These are phyloP conservation scores for Cercospora sp. DNA, from an alignment of 2,329 filamentous ascomycete genomes.

Conservation along the genomic window DNA sequence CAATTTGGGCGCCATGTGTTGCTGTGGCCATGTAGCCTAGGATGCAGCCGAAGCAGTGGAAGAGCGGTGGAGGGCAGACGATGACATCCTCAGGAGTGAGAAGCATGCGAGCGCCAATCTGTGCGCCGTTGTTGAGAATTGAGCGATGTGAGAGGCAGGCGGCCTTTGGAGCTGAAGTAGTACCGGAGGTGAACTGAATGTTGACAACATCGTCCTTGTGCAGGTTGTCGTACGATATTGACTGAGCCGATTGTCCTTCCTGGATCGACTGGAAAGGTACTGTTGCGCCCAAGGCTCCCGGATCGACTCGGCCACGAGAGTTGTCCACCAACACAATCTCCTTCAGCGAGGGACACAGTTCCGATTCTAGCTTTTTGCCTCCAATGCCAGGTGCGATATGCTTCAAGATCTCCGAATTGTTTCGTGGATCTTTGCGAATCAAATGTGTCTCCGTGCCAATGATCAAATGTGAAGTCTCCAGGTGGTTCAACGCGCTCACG, in stretches of 20 bases:
- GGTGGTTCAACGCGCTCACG: slow-evolving; percentile 71
- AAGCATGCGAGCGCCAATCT: slow-evolving; percentile 83
- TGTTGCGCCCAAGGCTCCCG: slow-evolving; percentile 44
- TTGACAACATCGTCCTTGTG: slow-evolving; percentile 74
- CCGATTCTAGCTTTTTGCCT: slow-evolving; percentile 50
- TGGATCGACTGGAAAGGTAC: slow-evolving; percentile 50
- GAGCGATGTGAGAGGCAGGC: slow-evolving; percentile 80
- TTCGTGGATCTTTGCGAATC: slow-evolving; percentile 62
- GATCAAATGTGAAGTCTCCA: slow-evolving; percentile 71
- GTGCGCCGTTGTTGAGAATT: slow-evolving; percentile 89
- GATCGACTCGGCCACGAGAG: slow-evolving; percentile 56
- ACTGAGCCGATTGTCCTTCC: slow-evolving; percentile 34
- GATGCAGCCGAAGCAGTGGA: slow-evolving; percentile 82
- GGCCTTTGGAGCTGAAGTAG: slow-evolving; percentile 82
- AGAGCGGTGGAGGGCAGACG: slow-evolving; percentile 61
- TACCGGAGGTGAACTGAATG: slow-evolving; percentile 97
- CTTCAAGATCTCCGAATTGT: slow-evolving; percentile 59
- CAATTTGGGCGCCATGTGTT: slow-evolving; percentile 75
- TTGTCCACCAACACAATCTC: slow-evolving; percentile 80
- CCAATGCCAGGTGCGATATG: slow-evolving; percentile 39
- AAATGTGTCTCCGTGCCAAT: slow-evolving; percentile 87
- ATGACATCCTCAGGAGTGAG: slow-evolving; percentile 70
- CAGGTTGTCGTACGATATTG: slow-evolving; percentile 53
- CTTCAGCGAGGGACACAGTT: slow-evolving; percentile 66
- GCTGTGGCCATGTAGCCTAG: slow-evolving; percentile 96